Evolutionary conservation across 2,329 filamentous ascomycete genomes (phyloP).

Genomic region (Achaetomium macrosporum): DNA sequence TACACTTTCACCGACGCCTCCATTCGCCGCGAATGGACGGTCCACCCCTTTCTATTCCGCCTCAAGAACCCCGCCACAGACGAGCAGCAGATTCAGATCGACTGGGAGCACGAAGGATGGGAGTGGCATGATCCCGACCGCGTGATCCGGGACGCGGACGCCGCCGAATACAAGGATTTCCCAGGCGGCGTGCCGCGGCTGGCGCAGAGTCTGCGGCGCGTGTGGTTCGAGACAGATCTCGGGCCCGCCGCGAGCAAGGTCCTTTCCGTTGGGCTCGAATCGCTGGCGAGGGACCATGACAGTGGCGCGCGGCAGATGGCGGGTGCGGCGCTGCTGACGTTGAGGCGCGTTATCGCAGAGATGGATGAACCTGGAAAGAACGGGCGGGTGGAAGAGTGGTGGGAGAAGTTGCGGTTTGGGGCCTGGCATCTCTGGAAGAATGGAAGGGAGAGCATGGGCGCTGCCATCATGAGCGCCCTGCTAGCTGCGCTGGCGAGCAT

Average conservation of each 20-base stretch:
- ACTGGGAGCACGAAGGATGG: slow-evolving; percentile 59
- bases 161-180: not conserved
- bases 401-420: slow-evolving; percentile 48
- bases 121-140: slow-evolving; percentile 50
- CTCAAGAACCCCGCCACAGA: slow-evolving; percentile 34
- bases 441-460: slow-evolving; percentile 60
- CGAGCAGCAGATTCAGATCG: slow-evolving; percentile 45
- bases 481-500: slow-evolving; percentile 41
- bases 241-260: slow-evolving; percentile 39
- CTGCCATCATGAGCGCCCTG: slow-evolving; percentile 49
- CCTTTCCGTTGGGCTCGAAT: slow-evolving; percentile 42
- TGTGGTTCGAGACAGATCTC: slow-evolving; percentile 53
- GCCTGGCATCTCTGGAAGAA: slow-evolving; percentile 62
- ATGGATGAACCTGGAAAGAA: slow-evolving; percentile 25
- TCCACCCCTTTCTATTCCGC: slow-evolving; percentile 57
- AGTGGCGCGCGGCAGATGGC: slow-evolving; percentile 57
- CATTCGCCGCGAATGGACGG: slow-evolving; percentile 53
- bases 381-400: slow-evolving; percentile 40
- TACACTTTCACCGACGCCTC: slow-evolving; percentile 51
- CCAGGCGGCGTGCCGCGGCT: slow-evolving; percentile 53
- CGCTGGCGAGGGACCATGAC: slow-evolving; percentile 49
- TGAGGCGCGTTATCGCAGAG: slow-evolving; percentile 41
- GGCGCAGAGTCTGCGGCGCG: slow-evolving; percentile 50
- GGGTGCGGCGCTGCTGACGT: slow-evolving; percentile 42
- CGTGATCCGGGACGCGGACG: slow-evolving; percentile 42